Percentiles rank a stretch among this genome's conserved stretches.
Evolutionary conservation across 2,329 filamentous ascomycete genomes (phyloP).

Genomic region (Arachnomyces sp.): DNA sequence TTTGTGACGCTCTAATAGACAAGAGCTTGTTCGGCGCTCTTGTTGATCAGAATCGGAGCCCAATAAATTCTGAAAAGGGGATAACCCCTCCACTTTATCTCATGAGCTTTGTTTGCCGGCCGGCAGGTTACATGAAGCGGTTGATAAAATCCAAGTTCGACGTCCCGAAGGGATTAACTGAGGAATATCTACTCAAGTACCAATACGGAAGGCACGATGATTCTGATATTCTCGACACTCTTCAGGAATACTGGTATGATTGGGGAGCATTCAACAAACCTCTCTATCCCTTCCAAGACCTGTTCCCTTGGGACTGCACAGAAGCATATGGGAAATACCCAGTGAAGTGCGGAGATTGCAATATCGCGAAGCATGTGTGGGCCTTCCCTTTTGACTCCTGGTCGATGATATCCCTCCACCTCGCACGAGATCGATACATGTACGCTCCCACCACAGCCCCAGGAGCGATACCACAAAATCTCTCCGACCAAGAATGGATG

Average conservation of each 20-base stretch:
- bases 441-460: conserved; percentile 21
- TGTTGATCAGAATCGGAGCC: conserved; percentile 4
- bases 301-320: conserved; percentile 44
- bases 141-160: conserved; percentile 26
- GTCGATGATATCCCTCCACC: conserved; percentile 35
- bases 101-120: conserved; percentile 35
- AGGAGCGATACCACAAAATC: conserved; percentile 4
- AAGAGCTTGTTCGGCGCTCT: conserved; percentile 25
- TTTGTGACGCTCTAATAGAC: conserved; percentile 32
- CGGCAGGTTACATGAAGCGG: conserved; percentile 16
- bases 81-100: conserved; percentile 24
- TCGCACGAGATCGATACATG: conserved; percentile 27
- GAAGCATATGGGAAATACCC: conserved; percentile 36
- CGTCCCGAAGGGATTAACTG: conserved; percentile 35
- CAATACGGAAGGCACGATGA: conserved; percentile 35
- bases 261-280: conserved; percentile 36
- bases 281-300: conserved; percentile 35
- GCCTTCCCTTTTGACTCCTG: conserved; percentile 41
- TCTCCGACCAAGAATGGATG: conserved; percentile 25
- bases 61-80: not conserved
- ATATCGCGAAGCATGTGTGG: conserved; percentile 39
- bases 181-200: conserved; percentile 38
- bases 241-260: conserved; percentile 42
- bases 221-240: conserved; percentile 38
- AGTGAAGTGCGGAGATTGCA: conserved; percentile 33